Evolutionary conservation across 805 yeast genomes (phyloP).

Genomic region (Ogataea angusta): DNA sequence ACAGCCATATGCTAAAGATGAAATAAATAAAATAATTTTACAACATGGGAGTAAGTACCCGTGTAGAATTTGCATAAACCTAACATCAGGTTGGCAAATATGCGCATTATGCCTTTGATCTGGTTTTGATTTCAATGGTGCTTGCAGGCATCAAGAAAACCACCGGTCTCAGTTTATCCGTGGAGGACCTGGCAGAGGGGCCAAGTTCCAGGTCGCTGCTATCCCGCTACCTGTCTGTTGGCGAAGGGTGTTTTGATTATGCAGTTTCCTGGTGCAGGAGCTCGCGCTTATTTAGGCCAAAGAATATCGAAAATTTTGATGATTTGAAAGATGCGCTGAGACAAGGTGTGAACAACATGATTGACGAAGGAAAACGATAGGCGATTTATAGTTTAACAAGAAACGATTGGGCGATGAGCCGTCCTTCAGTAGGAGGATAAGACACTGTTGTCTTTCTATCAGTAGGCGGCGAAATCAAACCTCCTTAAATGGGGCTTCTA

Average conservation of each 20-base stretch:
- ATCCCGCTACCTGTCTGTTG: constrained; percentile 52
- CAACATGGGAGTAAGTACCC: constrained; percentile 10
- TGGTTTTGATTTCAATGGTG: constrained; percentile 73
- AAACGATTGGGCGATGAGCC: constrained; percentile 3
- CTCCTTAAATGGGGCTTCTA: constrained; percentile 24
- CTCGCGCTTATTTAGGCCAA: constrained; percentile 48
- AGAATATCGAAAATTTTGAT: constrained; percentile 29
- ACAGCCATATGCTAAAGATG: neutral
- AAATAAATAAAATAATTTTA: neutral
- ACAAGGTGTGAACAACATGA: constrained; percentile 29
- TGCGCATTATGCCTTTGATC: constrained; percentile 72
- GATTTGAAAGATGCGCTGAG: constrained; percentile 29
- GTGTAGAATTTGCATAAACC: neutral
- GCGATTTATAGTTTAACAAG: neutral
- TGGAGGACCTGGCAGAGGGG: constrained; percentile 40
- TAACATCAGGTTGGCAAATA: constrained; percentile 51
- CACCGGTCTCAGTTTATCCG: constrained; percentile 57
- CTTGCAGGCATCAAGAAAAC: constrained; percentile 83
- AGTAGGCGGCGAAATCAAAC: constrained; percentile 6
- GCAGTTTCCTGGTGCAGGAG: constrained; percentile 42
- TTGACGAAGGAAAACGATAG: constrained; percentile 16
- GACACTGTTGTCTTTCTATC: constrained; percentile 11
- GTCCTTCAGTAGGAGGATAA: constrained; percentile 6
- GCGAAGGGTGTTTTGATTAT: constrained; percentile 56
- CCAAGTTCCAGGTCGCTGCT: constrained; percentile 40